Evolutionary conservation across 441 rosid genomes (phyloP), one percentile per base, ranked within the genome.

Genomic region (Mallotus japonicus): DNA sequence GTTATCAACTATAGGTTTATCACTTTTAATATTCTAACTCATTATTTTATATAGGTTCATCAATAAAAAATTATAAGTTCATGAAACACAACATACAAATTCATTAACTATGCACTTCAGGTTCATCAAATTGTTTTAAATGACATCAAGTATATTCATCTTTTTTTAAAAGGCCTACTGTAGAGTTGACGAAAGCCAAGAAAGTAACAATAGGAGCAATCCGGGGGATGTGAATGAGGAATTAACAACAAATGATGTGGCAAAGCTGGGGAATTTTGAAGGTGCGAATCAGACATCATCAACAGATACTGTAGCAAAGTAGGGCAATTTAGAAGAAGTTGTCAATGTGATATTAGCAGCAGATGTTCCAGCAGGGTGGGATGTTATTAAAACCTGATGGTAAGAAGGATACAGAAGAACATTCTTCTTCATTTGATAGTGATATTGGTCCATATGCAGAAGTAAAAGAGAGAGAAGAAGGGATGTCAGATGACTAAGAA

Each of bases 101-200:
- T 24, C 28, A 24, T 24, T 24, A 24, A 24, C 28, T 24, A 24
- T 24, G 1, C 28, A 24, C 28, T 24, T 24, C 28, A 24, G 28
- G 28, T 24, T 24, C 28, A 24, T 24, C 28, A 24, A 11, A 8
- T 61, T 44, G 51, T 22, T 47, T 10, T 19, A 5, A 14, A 78
- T 20, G 51, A 37, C 22, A 34, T 74, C 11, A 47, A 65, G 34
- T 19, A 53, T 53, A 6, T 1, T 47, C 4, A 71, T 61, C 58
- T 20, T 57, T 47, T 62, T 46, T 59, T 76, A 3, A 8, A 82
- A 88, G 93, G 92, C 79, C 63, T 90, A 90, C 72, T 78, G 75
- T 71, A 82, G 85, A 77, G 92, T 84, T 49, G 88, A 85, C 6
- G 96, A 90, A 79, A 80, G 62, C 56, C 47, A 80, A 66, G 85